phyloP scores from a whole-genome alignment of 2,329 filamentous ascomycete species.

The Dactylonectria estremocensis region DNA sequence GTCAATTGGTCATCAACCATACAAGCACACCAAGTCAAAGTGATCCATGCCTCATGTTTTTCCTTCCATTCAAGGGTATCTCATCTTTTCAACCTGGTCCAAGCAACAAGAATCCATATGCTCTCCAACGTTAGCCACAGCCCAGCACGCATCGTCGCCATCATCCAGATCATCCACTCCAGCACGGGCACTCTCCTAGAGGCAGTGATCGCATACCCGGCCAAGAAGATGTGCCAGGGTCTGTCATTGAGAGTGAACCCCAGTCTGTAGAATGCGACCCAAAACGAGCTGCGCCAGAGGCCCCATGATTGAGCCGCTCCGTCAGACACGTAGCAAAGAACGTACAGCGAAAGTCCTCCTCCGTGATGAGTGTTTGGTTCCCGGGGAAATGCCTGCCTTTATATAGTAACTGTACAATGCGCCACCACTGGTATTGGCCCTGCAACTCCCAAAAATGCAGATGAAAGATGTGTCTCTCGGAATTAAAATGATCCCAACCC shows the following conservation, averaged over 20 bases:
- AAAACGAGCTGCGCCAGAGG: background rate
- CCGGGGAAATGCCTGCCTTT: slow-evolving; percentile 28
- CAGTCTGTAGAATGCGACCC: background rate
- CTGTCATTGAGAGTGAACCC: no score
- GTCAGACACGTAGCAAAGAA: slow-evolving; percentile 9
- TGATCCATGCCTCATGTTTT: background rate
- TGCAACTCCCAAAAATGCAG: slow-evolving; percentile 32
- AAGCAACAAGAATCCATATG: background rate
- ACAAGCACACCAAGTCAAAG: background rate
- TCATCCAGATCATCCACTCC: slow-evolving; percentile 1
- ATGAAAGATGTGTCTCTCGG: slow-evolving; percentile 22
- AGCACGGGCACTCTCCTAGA: background rate
- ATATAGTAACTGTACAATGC: slow-evolving; percentile 28
- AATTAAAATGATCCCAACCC: slow-evolving; percentile 26
- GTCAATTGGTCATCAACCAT: slow-evolving; percentile 1
- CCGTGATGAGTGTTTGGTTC: slow-evolving; percentile 20
- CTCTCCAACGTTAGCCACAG: background rate
- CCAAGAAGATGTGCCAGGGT: background rate
- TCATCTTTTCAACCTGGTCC: background rate
- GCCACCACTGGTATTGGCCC: slow-evolving; percentile 32
- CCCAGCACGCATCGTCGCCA: background rate
- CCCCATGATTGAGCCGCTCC: background rate
- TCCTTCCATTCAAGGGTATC: slow-evolving; percentile 6
- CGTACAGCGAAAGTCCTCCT: slow-evolving; percentile 26
- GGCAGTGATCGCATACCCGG: slow-evolving; percentile 5